Evolutionary conservation across 2,329 filamentous ascomycete genomes (phyloP).

Genomic region (Dactylellina cionopaga): DNA sequence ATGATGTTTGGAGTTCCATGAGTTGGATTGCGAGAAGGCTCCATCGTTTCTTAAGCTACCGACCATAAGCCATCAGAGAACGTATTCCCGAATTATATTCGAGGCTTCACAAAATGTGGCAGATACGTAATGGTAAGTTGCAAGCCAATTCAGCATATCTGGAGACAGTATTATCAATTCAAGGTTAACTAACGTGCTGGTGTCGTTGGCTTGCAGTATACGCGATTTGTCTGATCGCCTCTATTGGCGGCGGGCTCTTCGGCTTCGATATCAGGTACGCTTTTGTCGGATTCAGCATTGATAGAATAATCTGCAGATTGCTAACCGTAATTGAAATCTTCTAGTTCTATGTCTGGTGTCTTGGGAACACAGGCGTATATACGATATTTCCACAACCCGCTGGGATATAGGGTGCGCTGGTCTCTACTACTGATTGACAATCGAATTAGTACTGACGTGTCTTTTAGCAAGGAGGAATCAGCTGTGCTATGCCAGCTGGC

Average conservation of each 20-base stretch:
- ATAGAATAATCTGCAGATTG: neutral
- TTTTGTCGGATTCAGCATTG: neutral
- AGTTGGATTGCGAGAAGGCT: too few species aligned
- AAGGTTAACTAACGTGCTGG: neutral
- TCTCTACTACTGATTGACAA: neutral
- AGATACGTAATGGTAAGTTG: slow-evolving; percentile 17
- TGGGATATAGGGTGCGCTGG: slow-evolving; percentile 49
- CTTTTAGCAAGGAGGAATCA: slow-evolving; percentile 60
- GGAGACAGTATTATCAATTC: too few species aligned
- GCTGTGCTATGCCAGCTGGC: slow-evolving; percentile 60
- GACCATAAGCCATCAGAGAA: neutral
- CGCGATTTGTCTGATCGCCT: slow-evolving; percentile 71
- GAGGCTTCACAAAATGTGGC: neutral
- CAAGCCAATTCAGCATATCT: too few species aligned
- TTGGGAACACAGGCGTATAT: slow-evolving; percentile 75
- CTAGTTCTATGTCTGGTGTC: slow-evolving; percentile 71
- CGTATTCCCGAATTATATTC: too few species aligned
- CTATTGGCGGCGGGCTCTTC: slow-evolving; percentile 72
- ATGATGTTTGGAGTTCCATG: neutral
- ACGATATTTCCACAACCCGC: slow-evolving; percentile 74
- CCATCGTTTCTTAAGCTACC: neutral
- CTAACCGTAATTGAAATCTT: neutral
- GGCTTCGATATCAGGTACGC: slow-evolving; percentile 77
- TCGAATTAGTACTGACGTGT: neutral
- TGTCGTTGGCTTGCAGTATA: slow-evolving; percentile 62